Percentiles rank a stretch among this genome's conserved stretches.
Conservation (phyloP, 2,329 filamentous ascomycete genomes). For the Xylariales sp. region DNA sequence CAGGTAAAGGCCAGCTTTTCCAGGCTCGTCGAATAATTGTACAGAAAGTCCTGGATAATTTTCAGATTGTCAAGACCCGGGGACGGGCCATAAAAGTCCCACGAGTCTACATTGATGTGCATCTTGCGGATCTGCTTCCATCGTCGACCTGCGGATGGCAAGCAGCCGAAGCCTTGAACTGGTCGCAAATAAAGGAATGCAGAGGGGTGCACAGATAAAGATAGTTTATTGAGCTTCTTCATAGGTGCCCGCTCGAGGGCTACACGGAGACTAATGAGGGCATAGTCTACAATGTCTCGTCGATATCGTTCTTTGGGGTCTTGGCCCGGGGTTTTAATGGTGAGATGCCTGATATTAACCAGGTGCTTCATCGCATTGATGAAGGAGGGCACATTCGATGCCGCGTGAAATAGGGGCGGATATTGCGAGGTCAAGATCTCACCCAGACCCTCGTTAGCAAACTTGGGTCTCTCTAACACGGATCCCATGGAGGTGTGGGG, state of each 20-base stretch:
- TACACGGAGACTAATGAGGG: conserved; percentile 86
- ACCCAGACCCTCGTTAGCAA: conserved; percentile 81
- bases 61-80: conserved; percentile 77
- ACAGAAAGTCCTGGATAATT: conserved; percentile 83
- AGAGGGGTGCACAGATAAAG: conserved; percentile 79
- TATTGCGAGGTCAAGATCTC: conserved; percentile 88
- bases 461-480: conserved; percentile 75
- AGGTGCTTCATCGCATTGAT: conserved; percentile 77
- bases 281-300: conserved; percentile 85
- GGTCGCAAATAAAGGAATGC: conserved; percentile 83
- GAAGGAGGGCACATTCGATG: conserved; percentile 88
- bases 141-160: conserved; percentile 75
- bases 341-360: conserved; percentile 77
- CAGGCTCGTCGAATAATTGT: conserved; percentile 72
- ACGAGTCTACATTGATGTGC: conserved; percentile 77
- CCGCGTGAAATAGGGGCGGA: conserved; percentile 87
- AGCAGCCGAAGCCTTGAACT: conserved; percentile 77
- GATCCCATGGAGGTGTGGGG: conserved; percentile 76
- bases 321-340: conserved; percentile 80
- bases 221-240: conserved; percentile 73
- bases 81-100: conserved; percentile 70
- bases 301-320: conserved; percentile 76
- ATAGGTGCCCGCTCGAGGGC: conserved; percentile 80
- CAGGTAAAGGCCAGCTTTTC: conserved; percentile 82
- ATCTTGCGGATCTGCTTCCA: conserved; percentile 84